Base-by-base conservation (phyloP, 23 red algal genomes). In the Cyanidioschyzon merolae region DNA sequence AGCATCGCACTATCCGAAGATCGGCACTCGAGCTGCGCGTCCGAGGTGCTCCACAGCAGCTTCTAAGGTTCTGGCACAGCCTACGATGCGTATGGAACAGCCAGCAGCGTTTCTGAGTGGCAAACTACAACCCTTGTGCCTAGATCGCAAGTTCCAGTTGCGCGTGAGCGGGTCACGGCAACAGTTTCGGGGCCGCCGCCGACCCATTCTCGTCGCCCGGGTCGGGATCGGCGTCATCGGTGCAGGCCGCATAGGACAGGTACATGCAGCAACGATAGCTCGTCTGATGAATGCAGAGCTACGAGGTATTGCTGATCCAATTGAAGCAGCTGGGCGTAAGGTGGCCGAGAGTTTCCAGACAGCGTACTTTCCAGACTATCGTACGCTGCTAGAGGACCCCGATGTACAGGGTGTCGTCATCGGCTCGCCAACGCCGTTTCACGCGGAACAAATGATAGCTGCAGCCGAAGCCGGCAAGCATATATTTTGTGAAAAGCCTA, bases 401-500 rank as follows among this genome's bases (percentile, higher is more conserved):
- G 34, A 74, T 26, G 79, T 98, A 26, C 75, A 86, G 1, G 94
- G 88, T 39, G 87, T 98, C 26, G 94, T 98, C 18, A 98, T 98
- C 40, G 88, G 88, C 2, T 91, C 88, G 0, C 94, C 94, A 31
- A 98, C 94, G 24, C 89, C 88, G 78, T 98, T 87, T 75, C 94
- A 98, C 59, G 94, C 88, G 3, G 94, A 98, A 31, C 94, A 98
- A 83, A 89, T 98, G 32, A 98, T 89, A n/a, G 39, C 76, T 38
- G 77, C 71, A 26, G 94, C 94, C 1, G 79, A 68, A 50, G 94
- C 94, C 30, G 94, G 94, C 1, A 98, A 98, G 84, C 84, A 91
- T 41, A 98, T 98, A 27, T 98, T 98, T 57, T 98, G 94, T 54
- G 94, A 98, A 40, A 98, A 98, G 82, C 94, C 94, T 51, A 98